Percentiles rank a stretch among this genome's conserved stretches.
These are phyloP conservation scores for Aspergillus ibericus DNA, from an alignment of 2,329 filamentous ascomycete species.

Conservation along the genomic window DNA sequence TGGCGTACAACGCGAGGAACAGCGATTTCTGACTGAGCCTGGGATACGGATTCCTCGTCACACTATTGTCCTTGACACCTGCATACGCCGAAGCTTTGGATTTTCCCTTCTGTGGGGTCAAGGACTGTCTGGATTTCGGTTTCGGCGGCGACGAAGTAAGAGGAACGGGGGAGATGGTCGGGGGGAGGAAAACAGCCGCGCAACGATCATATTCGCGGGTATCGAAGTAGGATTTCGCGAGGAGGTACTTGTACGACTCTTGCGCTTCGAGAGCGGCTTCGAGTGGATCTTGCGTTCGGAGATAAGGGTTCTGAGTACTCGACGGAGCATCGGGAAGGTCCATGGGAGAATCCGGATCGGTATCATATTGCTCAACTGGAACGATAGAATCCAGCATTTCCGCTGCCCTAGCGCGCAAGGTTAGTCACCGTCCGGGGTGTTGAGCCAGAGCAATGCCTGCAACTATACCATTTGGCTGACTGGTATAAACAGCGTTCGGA, in stretches of 20 bases:
- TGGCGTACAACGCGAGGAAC: conserved; percentile 89
- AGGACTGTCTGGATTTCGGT: conserved; percentile 39
- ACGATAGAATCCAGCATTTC: conserved; percentile 86
- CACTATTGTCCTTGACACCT: conserved; percentile 35
- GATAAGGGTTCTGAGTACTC: conserved; percentile 52
- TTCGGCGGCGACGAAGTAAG: conserved; percentile 44
- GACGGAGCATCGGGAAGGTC: conserved; percentile 52
- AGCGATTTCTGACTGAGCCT: conserved; percentile 83
- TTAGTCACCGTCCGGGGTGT: conserved; percentile 11
- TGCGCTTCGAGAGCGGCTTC: conserved; percentile 75
- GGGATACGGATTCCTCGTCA: conserved; percentile 43
- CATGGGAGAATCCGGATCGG: conserved; percentile 61
- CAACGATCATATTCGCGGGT: conserved; percentile 94
- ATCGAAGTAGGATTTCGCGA: conserved; percentile 93
- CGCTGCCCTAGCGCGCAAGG: conserved; percentile 67
- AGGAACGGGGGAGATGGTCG: conserved; percentile 70
- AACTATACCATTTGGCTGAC: conserved; percentile 82
- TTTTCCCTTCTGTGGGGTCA: conserved; percentile 58
- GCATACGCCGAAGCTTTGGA: conserved; percentile 53
- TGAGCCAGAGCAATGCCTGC: background rate
- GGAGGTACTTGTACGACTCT: conserved; percentile 79
- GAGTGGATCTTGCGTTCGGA: conserved; percentile 62
- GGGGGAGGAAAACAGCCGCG: conserved; percentile 82
- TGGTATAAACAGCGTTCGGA: conserved; percentile 95
- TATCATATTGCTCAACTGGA: conserved; percentile 56